Conservation (phyloP, 2,329 filamentous ascomycete genomes). For the Plectosphaerella plurivora region DNA sequence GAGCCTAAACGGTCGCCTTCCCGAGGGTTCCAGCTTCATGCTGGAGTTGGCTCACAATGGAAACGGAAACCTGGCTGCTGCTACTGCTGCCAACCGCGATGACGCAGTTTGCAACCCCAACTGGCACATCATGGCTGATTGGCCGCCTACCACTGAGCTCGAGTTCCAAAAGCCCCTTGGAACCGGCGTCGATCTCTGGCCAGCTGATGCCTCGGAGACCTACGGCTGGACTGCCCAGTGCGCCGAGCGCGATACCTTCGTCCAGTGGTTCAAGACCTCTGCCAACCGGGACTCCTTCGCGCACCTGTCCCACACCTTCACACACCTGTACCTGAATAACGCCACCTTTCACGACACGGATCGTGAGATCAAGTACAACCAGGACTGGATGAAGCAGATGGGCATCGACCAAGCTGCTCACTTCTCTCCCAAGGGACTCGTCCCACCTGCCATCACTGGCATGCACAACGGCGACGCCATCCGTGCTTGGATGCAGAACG, state of each 20-base stretch:
- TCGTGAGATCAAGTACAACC: constrained; percentile 57
- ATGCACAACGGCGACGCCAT: constrained; percentile 61
- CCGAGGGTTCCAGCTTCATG: constrained; percentile 45
- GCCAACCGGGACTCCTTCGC: constrained; percentile 50
- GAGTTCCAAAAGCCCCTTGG: constrained; percentile 43
- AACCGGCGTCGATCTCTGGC: constrained; percentile 45
- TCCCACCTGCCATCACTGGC: constrained; percentile 60
- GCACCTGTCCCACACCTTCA: constrained; percentile 60
- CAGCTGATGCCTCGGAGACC: constrained; percentile 37
- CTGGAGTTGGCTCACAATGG: constrained; percentile 51
- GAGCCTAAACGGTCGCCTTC: constrained; percentile 39
- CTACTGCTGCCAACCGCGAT: constrained; percentile 44
- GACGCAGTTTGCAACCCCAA: constrained; percentile 32
- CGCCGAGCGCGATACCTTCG: constrained; percentile 42
- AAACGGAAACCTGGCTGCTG: constrained; percentile 42
- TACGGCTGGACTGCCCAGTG: constrained; percentile 48
- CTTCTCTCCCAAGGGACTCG: constrained; percentile 51
- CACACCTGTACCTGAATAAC: constrained; percentile 54
- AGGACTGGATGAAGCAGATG: constrained; percentile 51
- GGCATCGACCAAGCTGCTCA: constrained; percentile 39
- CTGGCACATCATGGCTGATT: constrained; percentile 37
- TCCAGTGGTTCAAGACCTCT: constrained; percentile 45
- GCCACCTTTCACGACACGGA: constrained; percentile 52
- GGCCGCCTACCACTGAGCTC: constrained; percentile 38
- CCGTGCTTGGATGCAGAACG: constrained; percentile 53